phyloP scores from a whole-genome alignment of 1,139 yeast genomes.

The Nematodospora anomalae region DNA sequence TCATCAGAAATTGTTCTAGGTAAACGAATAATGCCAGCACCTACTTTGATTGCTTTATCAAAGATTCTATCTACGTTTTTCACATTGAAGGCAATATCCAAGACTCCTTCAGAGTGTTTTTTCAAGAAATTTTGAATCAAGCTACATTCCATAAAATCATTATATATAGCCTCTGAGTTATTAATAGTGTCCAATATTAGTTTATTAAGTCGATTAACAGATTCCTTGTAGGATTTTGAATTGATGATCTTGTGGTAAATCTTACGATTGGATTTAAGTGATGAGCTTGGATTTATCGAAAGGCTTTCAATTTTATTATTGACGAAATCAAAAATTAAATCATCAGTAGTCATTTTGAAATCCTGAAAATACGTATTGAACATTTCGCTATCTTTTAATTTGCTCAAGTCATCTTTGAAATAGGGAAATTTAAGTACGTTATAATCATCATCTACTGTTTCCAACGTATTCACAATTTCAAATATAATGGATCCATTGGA shows the following conservation, averaged over 20 bases:
- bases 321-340: constrained; percentile 21
- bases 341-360: constrained; percentile 19
- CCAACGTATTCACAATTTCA: constrained; percentile 38
- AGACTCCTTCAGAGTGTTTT: constrained; percentile 76
- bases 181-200: constrained; percentile 19
- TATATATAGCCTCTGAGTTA: constrained; percentile 20
- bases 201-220: constrained; percentile 15
- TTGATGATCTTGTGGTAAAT: constrained; percentile 18
- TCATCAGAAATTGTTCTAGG: constrained; percentile 47
- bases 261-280: constrained; percentile 11
- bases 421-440: constrained; percentile 17
- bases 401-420: constrained; percentile 16
- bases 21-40: constrained; percentile 49
- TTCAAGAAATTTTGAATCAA: constrained; percentile 42
- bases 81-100: constrained; percentile 67
- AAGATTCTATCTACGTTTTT: constrained; percentile 47
- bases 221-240: constrained; percentile 16
- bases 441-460: constrained; percentile 21
- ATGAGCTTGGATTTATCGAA: constrained; percentile 6
- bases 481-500: constrained; percentile 56
- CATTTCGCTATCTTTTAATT: constrained; percentile 6
- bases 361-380: constrained; percentile 13
- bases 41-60: constrained; percentile 47
- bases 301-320: constrained; percentile 18
- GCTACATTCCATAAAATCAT: constrained; percentile 28